These are phyloP conservation scores for Melastoma candidum DNA, from an alignment of 441 rosid genomes.

Conservation along the genomic window DNA sequence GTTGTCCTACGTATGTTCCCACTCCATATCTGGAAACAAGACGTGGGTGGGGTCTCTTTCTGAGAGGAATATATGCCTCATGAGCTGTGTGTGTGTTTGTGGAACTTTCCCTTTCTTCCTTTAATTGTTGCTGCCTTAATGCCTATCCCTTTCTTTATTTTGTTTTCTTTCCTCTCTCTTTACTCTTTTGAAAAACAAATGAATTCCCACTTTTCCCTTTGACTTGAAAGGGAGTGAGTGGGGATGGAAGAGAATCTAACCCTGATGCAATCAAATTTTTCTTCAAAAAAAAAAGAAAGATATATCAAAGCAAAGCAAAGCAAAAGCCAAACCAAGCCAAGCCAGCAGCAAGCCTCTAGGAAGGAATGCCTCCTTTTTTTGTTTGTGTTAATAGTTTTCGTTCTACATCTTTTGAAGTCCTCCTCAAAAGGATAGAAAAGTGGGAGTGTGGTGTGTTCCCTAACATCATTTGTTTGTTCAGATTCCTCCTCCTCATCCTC, in stretches of 20 bases:
- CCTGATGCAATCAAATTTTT: too few species aligned
- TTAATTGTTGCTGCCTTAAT: conserved; percentile 8
- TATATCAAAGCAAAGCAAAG: conserved; percentile 13
- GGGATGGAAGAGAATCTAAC: conserved; percentile 38
- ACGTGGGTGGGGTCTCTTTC: conserved; percentile 59
- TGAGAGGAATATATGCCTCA: conserved; percentile 59
- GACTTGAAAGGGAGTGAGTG: conserved; percentile 59
- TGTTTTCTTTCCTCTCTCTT: conserved; percentile 1
- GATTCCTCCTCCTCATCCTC: conserved; percentile 11
- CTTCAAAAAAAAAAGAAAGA: too few species aligned
- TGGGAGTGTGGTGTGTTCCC: conserved; percentile 39
- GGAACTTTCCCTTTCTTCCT: conserved; percentile 34
- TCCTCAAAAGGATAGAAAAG: conserved; percentile 39
- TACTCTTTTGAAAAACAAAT: background rate
- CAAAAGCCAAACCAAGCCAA: too few species aligned
- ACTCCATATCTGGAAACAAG: conserved; percentile 88
- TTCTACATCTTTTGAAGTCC: conserved; percentile 18
- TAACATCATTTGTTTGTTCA: conserved; percentile 20
- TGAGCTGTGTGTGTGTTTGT: conserved; percentile 13
- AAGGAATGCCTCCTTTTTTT: too few species aligned
- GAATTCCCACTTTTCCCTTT: conserved; percentile 27
- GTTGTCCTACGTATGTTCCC: conserved; percentile 22
- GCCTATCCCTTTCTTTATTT: conserved; percentile 9
- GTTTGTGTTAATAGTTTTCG: too few species aligned
- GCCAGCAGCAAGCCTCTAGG: too few species aligned